Percentiles rank a stretch among this genome's conserved stretches.
These are phyloP conservation scores for Apiotrichum sp. DNA, from an alignment of 1,284 basidiomycete species.

Conservation along the genomic window DNA sequence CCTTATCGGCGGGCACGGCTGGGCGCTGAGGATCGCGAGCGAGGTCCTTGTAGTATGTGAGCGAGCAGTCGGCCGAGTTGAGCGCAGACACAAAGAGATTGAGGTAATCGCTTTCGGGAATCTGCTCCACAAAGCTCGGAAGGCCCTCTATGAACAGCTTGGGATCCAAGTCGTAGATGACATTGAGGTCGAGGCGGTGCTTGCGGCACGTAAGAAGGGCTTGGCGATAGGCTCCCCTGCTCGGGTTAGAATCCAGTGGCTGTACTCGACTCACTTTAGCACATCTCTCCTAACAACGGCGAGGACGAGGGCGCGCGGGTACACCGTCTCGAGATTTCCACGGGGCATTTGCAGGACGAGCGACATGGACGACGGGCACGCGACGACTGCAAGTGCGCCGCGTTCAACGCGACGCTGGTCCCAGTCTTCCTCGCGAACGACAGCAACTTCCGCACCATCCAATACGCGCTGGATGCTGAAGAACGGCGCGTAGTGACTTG, in stretches of 20 bases:
- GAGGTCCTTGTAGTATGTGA: conserved; percentile 27
- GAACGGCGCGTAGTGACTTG: conserved; percentile 68
- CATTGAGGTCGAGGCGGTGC: conserved; percentile 85
- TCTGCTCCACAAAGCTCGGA: conserved; percentile 68
- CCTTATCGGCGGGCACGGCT: conserved; percentile 44
- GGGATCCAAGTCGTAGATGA: conserved; percentile 74
- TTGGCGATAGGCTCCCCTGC: conserved; percentile 59
- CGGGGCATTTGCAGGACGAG: conserved; percentile 95
- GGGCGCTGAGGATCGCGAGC: conserved; percentile 16
- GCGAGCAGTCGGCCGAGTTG: conserved; percentile 46
- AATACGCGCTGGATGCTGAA: conserved; percentile 32
- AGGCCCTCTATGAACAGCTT: conserved; percentile 62
- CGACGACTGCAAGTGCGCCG: conserved; percentile 76
- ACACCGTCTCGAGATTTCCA: conserved; percentile 93
- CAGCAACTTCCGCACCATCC: conserved; percentile 25
- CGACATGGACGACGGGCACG: conserved; percentile 78
- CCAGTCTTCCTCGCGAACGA: conserved; percentile 51
- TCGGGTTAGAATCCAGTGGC: too few relatives aligned
- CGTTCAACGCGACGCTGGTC: conserved; percentile 74
- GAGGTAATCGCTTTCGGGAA: conserved; percentile 83
- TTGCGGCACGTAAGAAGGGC: conserved; percentile 88
- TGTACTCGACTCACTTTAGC: conserved; percentile 54
- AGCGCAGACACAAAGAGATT: conserved; percentile 86
- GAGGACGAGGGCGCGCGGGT: conserved; percentile 85
- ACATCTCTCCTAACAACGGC: conserved; percentile 70